phyloP scores from a whole-genome alignment of 2,329 filamentous ascomycete genomes.

The Penicillium corylophilum region DNA sequence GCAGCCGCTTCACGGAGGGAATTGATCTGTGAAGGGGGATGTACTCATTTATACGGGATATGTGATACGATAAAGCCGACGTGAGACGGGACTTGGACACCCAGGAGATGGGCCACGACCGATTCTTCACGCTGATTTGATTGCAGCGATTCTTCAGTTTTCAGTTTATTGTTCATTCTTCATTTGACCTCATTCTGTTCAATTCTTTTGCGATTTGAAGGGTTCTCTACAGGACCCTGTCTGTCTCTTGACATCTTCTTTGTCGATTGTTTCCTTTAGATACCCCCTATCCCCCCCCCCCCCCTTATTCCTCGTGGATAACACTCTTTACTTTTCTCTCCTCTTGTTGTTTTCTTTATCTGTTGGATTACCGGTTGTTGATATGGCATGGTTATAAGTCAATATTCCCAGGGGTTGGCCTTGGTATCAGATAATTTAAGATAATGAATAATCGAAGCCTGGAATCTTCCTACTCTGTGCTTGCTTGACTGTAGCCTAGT shows the following conservation, averaged over 20 bases:
- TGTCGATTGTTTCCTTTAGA: conserved; percentile 14
- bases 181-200: not conserved
- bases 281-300: conserved; percentile 17
- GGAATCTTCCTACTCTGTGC: not conserved
- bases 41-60: conserved; percentile 12
- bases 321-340: conserved; percentile 10
- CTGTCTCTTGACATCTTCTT: conserved; percentile 7
- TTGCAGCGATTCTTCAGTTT: not conserved
- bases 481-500: conserved; percentile 4
- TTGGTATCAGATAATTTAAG: not conserved
- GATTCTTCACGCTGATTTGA: conserved; percentile 4
- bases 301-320: conserved; percentile 8
- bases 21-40: conserved; percentile 26
- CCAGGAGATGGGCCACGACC: conserved; percentile 6
- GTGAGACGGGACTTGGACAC: conserved; percentile 10
- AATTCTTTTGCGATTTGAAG: not conserved
- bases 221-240: not conserved
- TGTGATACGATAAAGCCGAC: conserved; percentile 22
- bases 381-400: not conserved
- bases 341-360: conserved; percentile 5
- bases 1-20: conserved; percentile 46
- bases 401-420: not conserved
- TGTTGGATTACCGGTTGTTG: conserved; percentile 1
- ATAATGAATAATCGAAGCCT: conserved; percentile 5
- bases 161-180: not conserved